These are phyloP conservation scores for Polyporus arcularius DNA, from an alignment of 768 basidiomycete species.

Conservation along the genomic window DNA sequence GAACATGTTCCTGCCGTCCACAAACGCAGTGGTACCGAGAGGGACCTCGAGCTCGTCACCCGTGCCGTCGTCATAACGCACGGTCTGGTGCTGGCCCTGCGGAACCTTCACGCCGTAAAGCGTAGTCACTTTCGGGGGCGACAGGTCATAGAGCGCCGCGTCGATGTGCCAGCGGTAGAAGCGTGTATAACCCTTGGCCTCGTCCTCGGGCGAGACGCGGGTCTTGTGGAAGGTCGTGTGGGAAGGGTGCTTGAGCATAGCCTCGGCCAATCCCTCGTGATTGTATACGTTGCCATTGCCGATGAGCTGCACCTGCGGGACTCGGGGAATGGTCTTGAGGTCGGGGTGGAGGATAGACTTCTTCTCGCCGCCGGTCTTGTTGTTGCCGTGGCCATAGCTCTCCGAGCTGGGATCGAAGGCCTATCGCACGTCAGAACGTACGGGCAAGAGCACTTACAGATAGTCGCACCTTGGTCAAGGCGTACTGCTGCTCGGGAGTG, in stretches of 20 bases:
- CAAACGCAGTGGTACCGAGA: constrained; percentile 84
- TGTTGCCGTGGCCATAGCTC: constrained; percentile 86
- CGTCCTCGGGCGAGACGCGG: constrained; percentile 69
- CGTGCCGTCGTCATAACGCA: constrained; percentile 84
- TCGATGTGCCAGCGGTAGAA: constrained; percentile 96
- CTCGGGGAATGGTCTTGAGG: constrained; percentile 86
- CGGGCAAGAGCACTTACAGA: not conserved
- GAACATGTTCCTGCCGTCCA: constrained; percentile 83
- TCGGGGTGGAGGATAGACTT: constrained; percentile 88
- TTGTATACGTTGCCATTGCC: constrained; percentile 82
- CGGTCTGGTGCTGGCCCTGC: constrained; percentile 58
- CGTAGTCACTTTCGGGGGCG: constrained; percentile 83
- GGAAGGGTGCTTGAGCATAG: constrained; percentile 81
- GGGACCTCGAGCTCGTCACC: constrained; percentile 83
- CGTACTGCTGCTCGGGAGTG: constrained; percentile 82
- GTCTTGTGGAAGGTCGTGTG: constrained; percentile 90
- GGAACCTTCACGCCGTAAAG: constrained; percentile 81
- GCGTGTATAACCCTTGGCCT: constrained; percentile 74
- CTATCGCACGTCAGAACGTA: constrained; percentile 37
- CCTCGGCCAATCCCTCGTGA: constrained; percentile 78
- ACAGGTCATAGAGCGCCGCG: constrained; percentile 76
- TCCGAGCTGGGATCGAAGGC: constrained; percentile 70
- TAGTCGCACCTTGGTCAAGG: constrained; percentile 70
- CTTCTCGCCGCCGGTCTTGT: constrained; percentile 72
- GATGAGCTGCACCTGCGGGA: constrained; percentile 90